These are phyloP conservation scores for Bigelowiella natans DNA, from an alignment of 78 protist species.

Conservation along the genomic window DNA sequence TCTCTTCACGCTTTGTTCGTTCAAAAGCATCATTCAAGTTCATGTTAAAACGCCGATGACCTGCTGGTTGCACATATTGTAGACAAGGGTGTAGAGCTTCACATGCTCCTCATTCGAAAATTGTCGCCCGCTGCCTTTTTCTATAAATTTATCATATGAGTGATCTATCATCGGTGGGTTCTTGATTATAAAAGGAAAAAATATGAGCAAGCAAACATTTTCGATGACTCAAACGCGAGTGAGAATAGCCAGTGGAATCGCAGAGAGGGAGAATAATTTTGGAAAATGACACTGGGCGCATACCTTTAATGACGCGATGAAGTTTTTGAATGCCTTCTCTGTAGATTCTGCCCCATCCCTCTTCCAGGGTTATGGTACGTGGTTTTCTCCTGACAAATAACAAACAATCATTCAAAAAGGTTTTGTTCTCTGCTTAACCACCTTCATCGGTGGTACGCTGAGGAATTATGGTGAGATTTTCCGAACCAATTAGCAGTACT, in stretches of 20 bases:
- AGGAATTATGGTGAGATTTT: no score
- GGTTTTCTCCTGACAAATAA: no score
- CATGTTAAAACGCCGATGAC: no score
- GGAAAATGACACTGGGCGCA: no score
- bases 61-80: neutral
- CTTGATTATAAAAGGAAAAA: neutral
- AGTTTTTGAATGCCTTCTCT: neutral
- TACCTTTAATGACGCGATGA: neutral
- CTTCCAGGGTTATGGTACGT: neutral
- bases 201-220: neutral
- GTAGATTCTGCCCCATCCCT: neutral
- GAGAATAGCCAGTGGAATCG: no score
- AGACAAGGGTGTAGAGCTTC: neutral
- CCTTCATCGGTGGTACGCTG: no score
- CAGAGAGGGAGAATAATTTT: no score
- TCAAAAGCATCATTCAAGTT: no score
- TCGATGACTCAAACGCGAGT: neutral
- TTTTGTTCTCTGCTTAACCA: no score
- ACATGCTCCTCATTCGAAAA: neutral
- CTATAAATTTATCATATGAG: neutral
- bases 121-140: neutral
- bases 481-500: no score
- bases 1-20: no score
- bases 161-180: neutral
- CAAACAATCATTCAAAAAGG: no score